Conservation (phyloP, 169 alveolate genomes). For the Plasmodium malariae region DNA sequence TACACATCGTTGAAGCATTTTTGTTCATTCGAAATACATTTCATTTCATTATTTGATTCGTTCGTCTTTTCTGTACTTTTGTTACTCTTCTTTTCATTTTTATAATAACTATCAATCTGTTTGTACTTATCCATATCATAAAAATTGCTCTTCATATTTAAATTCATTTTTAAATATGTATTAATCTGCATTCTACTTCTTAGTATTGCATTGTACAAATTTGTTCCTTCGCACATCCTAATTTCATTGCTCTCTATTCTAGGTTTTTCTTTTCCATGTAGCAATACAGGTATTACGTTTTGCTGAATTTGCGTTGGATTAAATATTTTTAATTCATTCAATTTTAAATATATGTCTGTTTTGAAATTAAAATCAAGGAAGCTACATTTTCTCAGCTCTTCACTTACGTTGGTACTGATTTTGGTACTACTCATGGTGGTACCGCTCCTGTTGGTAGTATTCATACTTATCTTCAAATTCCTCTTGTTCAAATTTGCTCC, state of each 20-base stretch:
- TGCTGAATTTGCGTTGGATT: conserved; percentile 72
- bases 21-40: background rate
- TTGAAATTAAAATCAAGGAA: conserved; percentile 70
- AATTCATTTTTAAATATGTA: conserved; percentile 33
- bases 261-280: conserved; percentile 8
- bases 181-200: conserved; percentile 43
- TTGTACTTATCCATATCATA: conserved; percentile 51
- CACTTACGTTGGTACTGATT: conserved; percentile 31
- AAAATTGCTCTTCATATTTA: conserved; percentile 12
- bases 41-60: no score
- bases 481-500: no score
- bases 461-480: no score
- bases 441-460: no score
- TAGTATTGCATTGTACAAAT: conserved; percentile 36
- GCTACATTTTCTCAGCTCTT: conserved; percentile 40
- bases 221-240: background rate
- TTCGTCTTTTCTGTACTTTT: background rate
- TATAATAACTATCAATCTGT: background rate
- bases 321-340: conserved; percentile 39
- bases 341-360: conserved; percentile 65
- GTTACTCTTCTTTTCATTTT: background rate
- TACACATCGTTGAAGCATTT: conserved; percentile 75
- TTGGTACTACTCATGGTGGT: no score
- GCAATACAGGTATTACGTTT: conserved; percentile 66
- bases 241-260: background rate